Conservation (phyloP, 306 rosid species). For the Mimosa bimucronata region DNA sequence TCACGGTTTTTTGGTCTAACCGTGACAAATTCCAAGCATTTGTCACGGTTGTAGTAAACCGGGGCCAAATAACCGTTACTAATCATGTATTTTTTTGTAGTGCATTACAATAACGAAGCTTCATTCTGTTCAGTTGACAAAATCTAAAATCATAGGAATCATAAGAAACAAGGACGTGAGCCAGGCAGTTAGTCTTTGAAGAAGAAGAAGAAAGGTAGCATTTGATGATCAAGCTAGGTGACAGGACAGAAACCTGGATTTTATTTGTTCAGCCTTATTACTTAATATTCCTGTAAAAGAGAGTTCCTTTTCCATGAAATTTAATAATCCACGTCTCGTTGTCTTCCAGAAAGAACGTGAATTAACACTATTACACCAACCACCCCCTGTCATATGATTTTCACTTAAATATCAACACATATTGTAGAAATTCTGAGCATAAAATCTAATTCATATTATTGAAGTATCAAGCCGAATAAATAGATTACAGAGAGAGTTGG, state of each 20-base stretch:
- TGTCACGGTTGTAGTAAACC: no score
- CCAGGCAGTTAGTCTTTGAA: constrained; percentile 7
- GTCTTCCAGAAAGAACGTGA: constrained; percentile 76
- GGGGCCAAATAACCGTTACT: no score
- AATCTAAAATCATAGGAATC: constrained; percentile 67
- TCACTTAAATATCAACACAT: constrained; percentile 30
- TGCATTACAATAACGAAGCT: constrained; percentile 91
- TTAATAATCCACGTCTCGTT: constrained; percentile 74
- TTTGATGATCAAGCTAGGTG: background rate
- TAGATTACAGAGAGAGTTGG: no score
- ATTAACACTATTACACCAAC: constrained; percentile 81
- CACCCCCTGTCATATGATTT: constrained; percentile 80
- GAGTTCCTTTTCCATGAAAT: constrained; percentile 74
- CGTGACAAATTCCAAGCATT: no score
- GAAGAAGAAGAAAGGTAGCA: no score
- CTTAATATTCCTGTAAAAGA: constrained; percentile 84
- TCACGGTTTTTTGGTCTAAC: no score
- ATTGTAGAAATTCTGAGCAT: no score
- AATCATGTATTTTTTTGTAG: no score
- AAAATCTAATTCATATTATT: no score
- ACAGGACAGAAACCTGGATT: constrained; percentile 68
- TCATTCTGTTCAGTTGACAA: constrained; percentile 91
- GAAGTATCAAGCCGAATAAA: no score
- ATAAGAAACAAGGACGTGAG: constrained; percentile 4
- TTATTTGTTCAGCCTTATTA: constrained; percentile 64